phyloP scores from a whole-genome alignment of 1,139 yeast species.

The Pichia sp. region DNA sequence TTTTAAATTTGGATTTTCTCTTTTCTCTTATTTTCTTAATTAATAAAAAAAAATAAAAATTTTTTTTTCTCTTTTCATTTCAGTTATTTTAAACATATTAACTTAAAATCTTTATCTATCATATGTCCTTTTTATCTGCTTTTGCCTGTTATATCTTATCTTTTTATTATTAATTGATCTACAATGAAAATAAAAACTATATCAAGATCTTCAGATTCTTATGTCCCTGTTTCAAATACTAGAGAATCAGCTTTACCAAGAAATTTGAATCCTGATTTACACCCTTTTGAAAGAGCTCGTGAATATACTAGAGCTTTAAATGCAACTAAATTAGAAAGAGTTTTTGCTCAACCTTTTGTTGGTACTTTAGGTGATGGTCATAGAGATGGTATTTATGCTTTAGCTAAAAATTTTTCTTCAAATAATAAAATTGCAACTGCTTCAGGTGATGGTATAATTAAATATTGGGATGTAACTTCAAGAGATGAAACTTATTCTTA shows the following conservation, averaged over 20 bases:
- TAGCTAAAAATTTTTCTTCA: constrained; percentile 70
- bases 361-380: constrained; percentile 96
- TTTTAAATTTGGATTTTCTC: too few relatives aligned
- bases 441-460: constrained; percentile 90
- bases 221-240: constrained; percentile 85
- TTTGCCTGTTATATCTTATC: too few relatives aligned
- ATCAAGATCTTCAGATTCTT: constrained; percentile 82
- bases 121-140: too few relatives aligned
- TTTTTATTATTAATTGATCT: too few relatives aligned
- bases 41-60: too few relatives aligned
- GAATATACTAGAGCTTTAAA: constrained; percentile 93
- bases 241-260: constrained; percentile 86
- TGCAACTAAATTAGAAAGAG: constrained; percentile 90
- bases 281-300: constrained; percentile 95
- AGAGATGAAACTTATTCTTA: constrained; percentile 70
- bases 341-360: constrained; percentile 96
- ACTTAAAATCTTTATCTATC: too few relatives aligned
- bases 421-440: constrained; percentile 83
- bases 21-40: too few relatives aligned
- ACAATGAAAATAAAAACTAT: constrained; percentile 91
- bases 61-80: too few relatives aligned
- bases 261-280: constrained; percentile 88
- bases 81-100: too few relatives aligned
- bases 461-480: constrained; percentile 82
- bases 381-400: constrained; percentile 87